Conservation (phyloP, 768 basidiomycete species). For the Tylopilus felleus region DNA sequence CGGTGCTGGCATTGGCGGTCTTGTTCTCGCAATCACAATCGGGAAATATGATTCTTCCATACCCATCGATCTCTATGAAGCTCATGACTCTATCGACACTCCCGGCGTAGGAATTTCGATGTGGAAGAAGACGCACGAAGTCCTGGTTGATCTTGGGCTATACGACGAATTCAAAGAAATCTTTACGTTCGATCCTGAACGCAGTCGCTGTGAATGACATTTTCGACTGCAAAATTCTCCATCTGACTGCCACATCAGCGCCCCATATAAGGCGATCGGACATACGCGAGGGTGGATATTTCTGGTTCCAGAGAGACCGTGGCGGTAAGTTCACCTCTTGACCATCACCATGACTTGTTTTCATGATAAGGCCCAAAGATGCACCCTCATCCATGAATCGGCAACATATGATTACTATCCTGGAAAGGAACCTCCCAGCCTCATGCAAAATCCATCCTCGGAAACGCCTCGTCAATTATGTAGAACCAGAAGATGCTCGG, state of each 20-base stretch:
- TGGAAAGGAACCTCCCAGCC: constrained; percentile 15
- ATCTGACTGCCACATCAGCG: constrained; percentile 23
- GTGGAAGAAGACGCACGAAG: constrained; percentile 45
- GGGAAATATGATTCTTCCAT: constrained; percentile 30
- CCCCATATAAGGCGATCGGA: constrained; percentile 22
- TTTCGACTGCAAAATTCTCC: constrained; percentile 1
- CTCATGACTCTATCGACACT: constrained; percentile 37
- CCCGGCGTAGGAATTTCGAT: constrained; percentile 43
- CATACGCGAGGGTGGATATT: constrained; percentile 29
- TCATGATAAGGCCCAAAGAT: constrained; percentile 3
- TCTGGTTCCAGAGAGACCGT: constrained; percentile 24
- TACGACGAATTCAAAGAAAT: constrained; percentile 31
- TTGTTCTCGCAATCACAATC: constrained; percentile 42
- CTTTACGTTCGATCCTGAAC: constrained; percentile 11
- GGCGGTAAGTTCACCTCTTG: constrained; percentile 17
- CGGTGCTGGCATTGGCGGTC: constrained; percentile 43
- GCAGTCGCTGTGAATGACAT: constrained; percentile 9
- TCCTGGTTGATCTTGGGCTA: constrained; percentile 42
- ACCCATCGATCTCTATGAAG: constrained; percentile 47
- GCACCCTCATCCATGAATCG: constrained; percentile 17
- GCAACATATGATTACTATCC: constrained; percentile 17
- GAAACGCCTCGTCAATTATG: constrained; percentile 22
- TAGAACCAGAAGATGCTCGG: constrained; percentile 19
- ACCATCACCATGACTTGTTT: background rate
- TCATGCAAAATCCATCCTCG: constrained; percentile 14